Conservation (phyloP, 1,284 basidiomycete genomes). For the Ceratobasidium papillatum region DNA sequence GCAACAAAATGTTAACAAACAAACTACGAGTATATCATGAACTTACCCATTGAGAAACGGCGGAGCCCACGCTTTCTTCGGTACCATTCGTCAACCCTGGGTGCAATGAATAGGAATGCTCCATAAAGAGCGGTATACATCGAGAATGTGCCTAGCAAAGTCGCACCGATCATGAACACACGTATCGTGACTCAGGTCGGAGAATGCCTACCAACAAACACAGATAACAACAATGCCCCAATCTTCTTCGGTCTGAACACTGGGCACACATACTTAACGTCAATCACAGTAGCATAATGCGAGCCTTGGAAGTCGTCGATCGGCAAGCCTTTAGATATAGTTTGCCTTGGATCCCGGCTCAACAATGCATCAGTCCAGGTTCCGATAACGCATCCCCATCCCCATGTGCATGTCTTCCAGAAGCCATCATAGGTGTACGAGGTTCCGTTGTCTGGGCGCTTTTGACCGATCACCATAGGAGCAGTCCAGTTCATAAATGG, state of each 20-base stretch:
- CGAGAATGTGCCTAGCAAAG: slow-evolving; percentile 28
- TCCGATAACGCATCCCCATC: slow-evolving; percentile 33
- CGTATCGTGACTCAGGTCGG: neutral
- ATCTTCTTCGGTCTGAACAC: slow-evolving; percentile 13
- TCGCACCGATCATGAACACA: neutral
- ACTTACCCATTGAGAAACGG: slow-evolving; percentile 1
- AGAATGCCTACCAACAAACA: slow-evolving; percentile 31
- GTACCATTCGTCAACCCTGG: slow-evolving; percentile 26
- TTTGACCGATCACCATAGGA: neutral
- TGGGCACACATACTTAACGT: slow-evolving; percentile 39
- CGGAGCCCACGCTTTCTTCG: slow-evolving; percentile 6
- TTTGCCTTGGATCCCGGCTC: neutral
- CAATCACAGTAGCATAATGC: slow-evolving; percentile 24
- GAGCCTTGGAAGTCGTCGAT: neutral
- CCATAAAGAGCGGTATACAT: slow-evolving; percentile 35
- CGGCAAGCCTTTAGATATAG: slow-evolving; percentile 26
- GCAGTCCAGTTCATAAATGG: slow-evolving; percentile 28
- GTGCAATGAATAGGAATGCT: slow-evolving; percentile 19
- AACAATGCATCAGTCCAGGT: slow-evolving; percentile 34
- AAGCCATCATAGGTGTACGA: neutral
- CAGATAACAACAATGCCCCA: slow-evolving; percentile 25
- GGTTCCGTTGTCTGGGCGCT: neutral
- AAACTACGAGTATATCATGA: neutral
- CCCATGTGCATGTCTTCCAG: slow-evolving; percentile 35
- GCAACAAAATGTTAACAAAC: neutral